Percentiles rank a stretch among this genome's conserved stretches.
These are phyloP conservation scores for Euphorbia lathyris DNA, from an alignment of 345 rosid genomes.

Conservation along the genomic window DNA sequence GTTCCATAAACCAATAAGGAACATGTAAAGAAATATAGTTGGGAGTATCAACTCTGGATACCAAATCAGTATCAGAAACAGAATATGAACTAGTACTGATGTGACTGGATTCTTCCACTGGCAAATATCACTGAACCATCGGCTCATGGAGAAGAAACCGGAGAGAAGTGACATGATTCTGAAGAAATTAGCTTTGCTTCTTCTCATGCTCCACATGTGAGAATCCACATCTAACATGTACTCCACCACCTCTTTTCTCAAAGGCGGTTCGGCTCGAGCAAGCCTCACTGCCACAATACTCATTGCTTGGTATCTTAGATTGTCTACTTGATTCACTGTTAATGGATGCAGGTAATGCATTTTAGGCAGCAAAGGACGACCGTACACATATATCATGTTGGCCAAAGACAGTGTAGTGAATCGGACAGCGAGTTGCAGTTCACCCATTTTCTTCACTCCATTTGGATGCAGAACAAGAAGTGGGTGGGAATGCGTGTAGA, in stretches of 20 bases:
- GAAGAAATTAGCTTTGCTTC: constrained; percentile 20
- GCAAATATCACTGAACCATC: no score
- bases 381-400: no score
- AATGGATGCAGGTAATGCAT: constrained; percentile 19
- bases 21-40: no score
- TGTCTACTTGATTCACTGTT: constrained; percentile 20
- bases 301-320: constrained; percentile 12
- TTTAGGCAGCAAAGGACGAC: no score
- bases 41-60: no score
- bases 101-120: constrained; percentile 14
- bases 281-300: not conserved
- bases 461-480: constrained; percentile 15
- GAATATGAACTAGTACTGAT: constrained; percentile 9
- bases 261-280: constrained; percentile 13
- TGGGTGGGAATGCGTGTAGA: constrained; percentile 11
- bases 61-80: no score
- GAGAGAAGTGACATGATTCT: no score
- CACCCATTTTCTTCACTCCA: constrained; percentile 21
- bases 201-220: no score
- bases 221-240: constrained; percentile 19
- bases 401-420: constrained; percentile 16
- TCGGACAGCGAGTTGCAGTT: constrained; percentile 14
- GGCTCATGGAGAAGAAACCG: not conserved
- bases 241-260: constrained; percentile 18
- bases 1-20: no score